Evolutionary conservation across 148 eudicot genomes (phyloP).

Genomic region (Pharnaceum exiguum): DNA sequence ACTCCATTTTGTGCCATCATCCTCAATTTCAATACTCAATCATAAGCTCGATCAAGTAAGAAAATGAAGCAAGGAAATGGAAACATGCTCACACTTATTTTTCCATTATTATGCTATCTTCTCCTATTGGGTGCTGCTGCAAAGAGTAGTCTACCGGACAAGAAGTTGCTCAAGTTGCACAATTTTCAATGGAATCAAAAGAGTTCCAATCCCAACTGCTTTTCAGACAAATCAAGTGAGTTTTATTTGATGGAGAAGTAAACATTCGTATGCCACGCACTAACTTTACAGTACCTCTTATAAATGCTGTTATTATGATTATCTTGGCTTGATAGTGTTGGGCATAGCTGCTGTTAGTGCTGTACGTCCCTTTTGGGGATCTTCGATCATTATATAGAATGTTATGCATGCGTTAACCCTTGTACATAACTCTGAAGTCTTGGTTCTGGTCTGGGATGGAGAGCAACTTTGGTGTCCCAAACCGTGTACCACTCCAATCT

Average conservation of each 20-base stretch:
- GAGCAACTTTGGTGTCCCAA: too few species aligned
- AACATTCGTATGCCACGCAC: not conserved
- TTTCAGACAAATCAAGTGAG: constrained; percentile 24
- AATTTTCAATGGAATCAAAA: constrained; percentile 10
- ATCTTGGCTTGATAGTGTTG: too few species aligned
- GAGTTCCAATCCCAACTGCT: constrained; percentile 4
- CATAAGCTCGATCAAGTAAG: not conserved
- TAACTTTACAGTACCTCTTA: not conserved
- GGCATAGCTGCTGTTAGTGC: too few species aligned
- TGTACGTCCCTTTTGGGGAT: too few species aligned
- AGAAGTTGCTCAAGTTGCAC: constrained; percentile 14
- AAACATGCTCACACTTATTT: not conserved
- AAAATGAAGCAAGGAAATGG: constrained; percentile 6
- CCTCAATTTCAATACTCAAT: too few species aligned
- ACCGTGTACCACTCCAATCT: too few species aligned
- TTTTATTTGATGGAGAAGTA: not conserved
- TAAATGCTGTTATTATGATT: not conserved
- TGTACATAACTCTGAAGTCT: too few species aligned
- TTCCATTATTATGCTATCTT: not conserved
- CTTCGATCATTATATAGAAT: too few species aligned
- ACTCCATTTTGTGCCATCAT: not conserved
- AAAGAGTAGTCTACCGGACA: not conserved
- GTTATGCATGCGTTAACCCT: too few species aligned
- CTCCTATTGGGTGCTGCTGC: not conserved
- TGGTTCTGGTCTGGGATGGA: too few species aligned